Evolutionary conservation across 805 yeast genomes (phyloP).

Genomic region (Nakazawaea sp.): DNA sequence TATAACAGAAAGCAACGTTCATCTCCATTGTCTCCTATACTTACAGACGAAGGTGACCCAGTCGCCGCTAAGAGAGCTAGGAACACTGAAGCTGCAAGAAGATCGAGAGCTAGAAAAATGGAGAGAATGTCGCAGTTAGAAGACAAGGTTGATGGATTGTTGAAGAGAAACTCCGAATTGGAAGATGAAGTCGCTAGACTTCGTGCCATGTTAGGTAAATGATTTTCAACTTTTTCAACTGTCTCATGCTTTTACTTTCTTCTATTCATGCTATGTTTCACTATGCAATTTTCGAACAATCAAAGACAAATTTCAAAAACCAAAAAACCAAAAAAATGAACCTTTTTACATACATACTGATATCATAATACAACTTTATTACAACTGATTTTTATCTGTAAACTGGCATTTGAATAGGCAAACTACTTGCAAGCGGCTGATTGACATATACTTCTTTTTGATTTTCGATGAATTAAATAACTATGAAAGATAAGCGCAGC

Average conservation of each 20-base stretch:
- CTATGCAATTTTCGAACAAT: background rate
- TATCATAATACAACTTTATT: background rate
- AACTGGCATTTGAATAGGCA: background rate
- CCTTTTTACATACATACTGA: background rate
- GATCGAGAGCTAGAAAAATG: slow-evolving; percentile 90
- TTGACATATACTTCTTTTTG: no score
- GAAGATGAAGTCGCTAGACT: slow-evolving; percentile 54
- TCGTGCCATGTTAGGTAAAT: slow-evolving; percentile 6
- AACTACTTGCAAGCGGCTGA: no score
- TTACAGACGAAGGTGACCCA: slow-evolving; percentile 51
- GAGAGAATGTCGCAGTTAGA: slow-evolving; percentile 83
- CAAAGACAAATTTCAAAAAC: background rate
- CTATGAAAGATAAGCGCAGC: no score
- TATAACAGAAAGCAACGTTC: slow-evolving; percentile 75
- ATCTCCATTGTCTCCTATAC: slow-evolving; percentile 66
- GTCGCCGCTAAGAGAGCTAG: slow-evolving; percentile 83
- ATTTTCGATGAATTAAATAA: no score
- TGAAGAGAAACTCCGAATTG: slow-evolving; percentile 51
- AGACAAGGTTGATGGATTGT: slow-evolving; percentile 59
- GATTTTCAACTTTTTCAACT: no score
- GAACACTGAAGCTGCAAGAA: slow-evolving; percentile 96
- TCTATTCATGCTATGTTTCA: background rate
- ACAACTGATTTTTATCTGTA: background rate
- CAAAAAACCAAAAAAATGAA: background rate
- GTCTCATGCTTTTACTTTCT: no score